Base-by-base conservation (phyloP, 164 flowering plant genomes). In the Vitis vinifera region DNA sequence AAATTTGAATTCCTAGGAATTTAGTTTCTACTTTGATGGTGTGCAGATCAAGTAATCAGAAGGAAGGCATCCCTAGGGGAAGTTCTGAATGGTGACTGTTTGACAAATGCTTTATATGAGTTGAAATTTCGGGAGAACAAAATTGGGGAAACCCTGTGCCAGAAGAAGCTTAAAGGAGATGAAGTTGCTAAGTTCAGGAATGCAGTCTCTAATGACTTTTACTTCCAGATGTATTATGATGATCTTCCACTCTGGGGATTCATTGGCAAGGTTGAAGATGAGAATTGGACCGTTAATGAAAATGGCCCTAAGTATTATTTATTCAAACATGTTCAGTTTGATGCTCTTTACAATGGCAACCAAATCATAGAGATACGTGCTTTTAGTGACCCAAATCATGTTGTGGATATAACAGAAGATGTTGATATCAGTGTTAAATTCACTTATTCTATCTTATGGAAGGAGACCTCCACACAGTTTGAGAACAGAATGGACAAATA, bases 191-290 rank as follows among this genome's bases (percentile, higher is more conserved):
- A 69, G 59, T 86, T 93, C 63, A 88, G 89, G 77, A 70, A 85
- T 70, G 90, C 96, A 75, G 73, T 90, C 49, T 62, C 11, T 50
- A 71, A 79, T 67, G 97, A 91, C 13, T 93, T 69, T 76, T 93
- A 91, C 82, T 93, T 84, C 71, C 94, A 91, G 76, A 85, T 91
- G 94, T 85, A 85, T 78, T 89, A 75, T 77, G 97, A 91, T 77
- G 90, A 90, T 81, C 95, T 93, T 68, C 94, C 95, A 8, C 61
- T 90, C 12, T 93, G 98, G 98, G 98, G 89, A 0, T 91, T 81
- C 75, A 55, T 94, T 52, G 98, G 97, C 55, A 94, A 88, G 81
- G 71, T 85, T 61, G 96, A 89, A 55, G 78, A 80, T 0, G 71
- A 66, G 37, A 73, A 60, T 17, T 77, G 55, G 80, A 44, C 29